Percentiles rank a stretch among this genome's conserved stretches.
Conservation (phyloP, 1,139 yeast genomes). For the Geotrichum restrictum region DNA sequence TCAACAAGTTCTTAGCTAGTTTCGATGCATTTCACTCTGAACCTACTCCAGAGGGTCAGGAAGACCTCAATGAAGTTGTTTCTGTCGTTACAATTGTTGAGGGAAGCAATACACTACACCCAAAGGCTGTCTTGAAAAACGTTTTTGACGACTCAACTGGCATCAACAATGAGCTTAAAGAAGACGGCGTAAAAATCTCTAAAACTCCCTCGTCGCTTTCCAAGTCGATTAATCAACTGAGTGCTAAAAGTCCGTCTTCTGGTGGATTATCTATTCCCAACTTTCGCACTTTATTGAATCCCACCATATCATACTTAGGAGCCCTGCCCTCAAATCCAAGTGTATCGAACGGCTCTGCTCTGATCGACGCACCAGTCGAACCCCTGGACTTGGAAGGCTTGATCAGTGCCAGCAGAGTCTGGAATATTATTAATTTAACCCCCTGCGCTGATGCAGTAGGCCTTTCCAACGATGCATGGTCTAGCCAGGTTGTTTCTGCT, state of each 20-base stretch:
- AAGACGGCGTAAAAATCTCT: slow-evolving; percentile 39
- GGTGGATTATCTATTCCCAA: slow-evolving; percentile 24
- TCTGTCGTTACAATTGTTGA: slow-evolving; percentile 41
- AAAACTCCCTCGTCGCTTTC: slow-evolving; percentile 36
- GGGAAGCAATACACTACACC: slow-evolving; percentile 29
- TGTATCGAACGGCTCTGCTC: not conserved
- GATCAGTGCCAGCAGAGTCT: slow-evolving; percentile 35
- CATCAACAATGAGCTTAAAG: slow-evolving; percentile 39
- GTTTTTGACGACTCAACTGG: slow-evolving; percentile 41
- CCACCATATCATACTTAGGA: slow-evolving; percentile 29
- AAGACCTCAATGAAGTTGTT: slow-evolving; percentile 34
- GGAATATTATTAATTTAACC: slow-evolving; percentile 38
- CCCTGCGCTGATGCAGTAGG: slow-evolving; percentile 32
- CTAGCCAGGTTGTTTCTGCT: slow-evolving; percentile 37
- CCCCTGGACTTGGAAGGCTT: slow-evolving; percentile 28
- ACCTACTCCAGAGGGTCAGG: slow-evolving; percentile 26
- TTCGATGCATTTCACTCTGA: slow-evolving; percentile 29
- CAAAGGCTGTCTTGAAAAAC: slow-evolving; percentile 32
- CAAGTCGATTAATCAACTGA: slow-evolving; percentile 27
- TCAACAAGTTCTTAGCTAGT: slow-evolving; percentile 37
- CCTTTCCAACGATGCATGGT: slow-evolving; percentile 36
- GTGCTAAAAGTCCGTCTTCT: not conserved
- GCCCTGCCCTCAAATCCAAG: slow-evolving; percentile 1
- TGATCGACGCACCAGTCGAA: not conserved
- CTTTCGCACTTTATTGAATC: slow-evolving; percentile 27